Conservation (phyloP, 257 asterid species). For the Echium plantagineum region DNA sequence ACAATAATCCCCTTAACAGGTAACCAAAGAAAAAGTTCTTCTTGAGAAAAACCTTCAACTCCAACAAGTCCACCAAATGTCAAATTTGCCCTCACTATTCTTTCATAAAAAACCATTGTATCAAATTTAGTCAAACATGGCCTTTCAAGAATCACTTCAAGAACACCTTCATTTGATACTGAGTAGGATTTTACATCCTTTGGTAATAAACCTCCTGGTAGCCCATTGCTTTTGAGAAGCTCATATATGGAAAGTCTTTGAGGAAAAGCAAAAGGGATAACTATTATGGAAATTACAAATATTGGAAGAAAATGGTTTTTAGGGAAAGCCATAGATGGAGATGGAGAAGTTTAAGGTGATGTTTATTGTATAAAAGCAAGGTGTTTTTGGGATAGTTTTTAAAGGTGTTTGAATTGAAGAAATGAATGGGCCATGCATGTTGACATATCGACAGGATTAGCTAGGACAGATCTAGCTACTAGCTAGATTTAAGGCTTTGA, state of each 20-base stretch:
- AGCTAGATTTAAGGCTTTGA: too few species aligned
- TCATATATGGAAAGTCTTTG: slow-evolving; percentile 57
- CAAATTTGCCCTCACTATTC: slow-evolving; percentile 60
- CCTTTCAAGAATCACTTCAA: slow-evolving; percentile 60
- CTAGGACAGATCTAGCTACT: too few species aligned
- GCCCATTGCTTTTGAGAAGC: slow-evolving; percentile 60
- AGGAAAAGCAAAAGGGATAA: slow-evolving; percentile 7
- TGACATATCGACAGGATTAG: too few species aligned
- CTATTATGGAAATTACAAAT: slow-evolving; percentile 10
- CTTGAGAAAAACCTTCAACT: slow-evolving; percentile 77
- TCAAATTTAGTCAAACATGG: slow-evolving; percentile 85
- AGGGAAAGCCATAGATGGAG: slow-evolving; percentile 24
- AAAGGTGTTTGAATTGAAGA: too few species aligned
- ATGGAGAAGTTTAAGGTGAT: slow-evolving; percentile 22
- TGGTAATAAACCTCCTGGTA: slow-evolving; percentile 79
- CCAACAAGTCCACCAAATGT: slow-evolving; percentile 70
- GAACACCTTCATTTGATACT: slow-evolving; percentile 51
- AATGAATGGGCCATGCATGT: too few species aligned
- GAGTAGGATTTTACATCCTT: slow-evolving; percentile 56
- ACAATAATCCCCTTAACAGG: slow-evolving; percentile 80
- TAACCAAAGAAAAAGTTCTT: slow-evolving; percentile 84
- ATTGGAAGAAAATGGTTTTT: slow-evolving; percentile 10
- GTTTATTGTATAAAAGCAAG: slow-evolving; percentile 27
- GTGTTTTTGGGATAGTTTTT: slow-evolving; percentile 17
- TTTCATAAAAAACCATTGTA: slow-evolving; percentile 78